Conservation (phyloP, 2,329 filamentous ascomycete genomes). For the Fusarium tanahbumbuense region DNA sequence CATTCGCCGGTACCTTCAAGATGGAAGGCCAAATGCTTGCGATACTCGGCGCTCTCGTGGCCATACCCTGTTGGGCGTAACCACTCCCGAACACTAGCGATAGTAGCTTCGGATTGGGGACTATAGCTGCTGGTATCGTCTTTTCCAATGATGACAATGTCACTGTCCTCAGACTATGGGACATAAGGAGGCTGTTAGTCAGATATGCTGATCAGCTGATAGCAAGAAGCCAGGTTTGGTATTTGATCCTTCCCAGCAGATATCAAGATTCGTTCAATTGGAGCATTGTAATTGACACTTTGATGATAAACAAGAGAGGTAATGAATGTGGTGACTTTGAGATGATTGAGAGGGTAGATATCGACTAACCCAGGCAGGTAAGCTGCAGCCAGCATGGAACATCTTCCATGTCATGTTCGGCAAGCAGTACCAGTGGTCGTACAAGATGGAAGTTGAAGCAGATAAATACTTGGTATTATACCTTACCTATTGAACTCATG, state of each 20-base stretch:
- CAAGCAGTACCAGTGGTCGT: neutral
- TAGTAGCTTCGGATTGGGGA: constrained; percentile 34
- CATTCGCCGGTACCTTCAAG: constrained; percentile 29
- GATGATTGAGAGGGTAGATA: neutral
- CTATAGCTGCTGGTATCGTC: constrained; percentile 50
- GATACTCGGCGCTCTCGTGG: constrained; percentile 33
- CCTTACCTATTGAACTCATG: neutral
- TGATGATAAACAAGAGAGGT: neutral
- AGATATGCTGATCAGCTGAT: neutral
- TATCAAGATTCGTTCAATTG: neutral
- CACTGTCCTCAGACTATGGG: constrained; percentile 18
- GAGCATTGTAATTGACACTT: neutral
- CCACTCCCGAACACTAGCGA: constrained; percentile 42
- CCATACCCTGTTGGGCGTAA: constrained; percentile 35
- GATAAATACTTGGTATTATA: neutral
- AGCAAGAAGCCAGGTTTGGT: neutral
- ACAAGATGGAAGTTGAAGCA: neutral
- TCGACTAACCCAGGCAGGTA: neutral
- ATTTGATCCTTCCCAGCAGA: neutral
- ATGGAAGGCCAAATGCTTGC: constrained; percentile 32
- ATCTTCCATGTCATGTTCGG: neutral
- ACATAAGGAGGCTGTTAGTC: neutral
- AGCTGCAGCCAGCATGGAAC: neutral
- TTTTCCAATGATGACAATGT: constrained; percentile 18
- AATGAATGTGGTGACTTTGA: neutral